Evolutionary conservation across 345 rosid genomes (phyloP).

Genomic region (Brassica cretica): DNA sequence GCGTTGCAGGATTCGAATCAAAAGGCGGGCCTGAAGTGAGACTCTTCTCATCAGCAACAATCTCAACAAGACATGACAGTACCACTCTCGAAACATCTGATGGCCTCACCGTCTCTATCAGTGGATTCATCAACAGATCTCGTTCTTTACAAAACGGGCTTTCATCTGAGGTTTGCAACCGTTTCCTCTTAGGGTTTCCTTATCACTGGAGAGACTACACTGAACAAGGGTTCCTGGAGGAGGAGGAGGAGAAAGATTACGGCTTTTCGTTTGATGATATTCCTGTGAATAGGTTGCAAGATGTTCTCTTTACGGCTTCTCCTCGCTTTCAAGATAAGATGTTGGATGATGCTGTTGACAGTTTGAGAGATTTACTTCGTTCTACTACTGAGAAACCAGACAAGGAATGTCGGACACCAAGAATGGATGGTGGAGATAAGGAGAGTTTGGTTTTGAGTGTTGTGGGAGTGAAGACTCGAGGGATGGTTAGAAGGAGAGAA

Average conservation of each 20-base stretch:
- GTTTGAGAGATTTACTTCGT: slow-evolving; percentile 27
- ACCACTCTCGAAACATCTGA: slow-evolving; percentile 27
- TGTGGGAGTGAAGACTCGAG: slow-evolving; percentile 33
- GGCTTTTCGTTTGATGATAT: slow-evolving; percentile 24
- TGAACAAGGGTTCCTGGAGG: slow-evolving; percentile 3
- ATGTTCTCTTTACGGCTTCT: slow-evolving; percentile 24
- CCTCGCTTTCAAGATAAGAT: neutral
- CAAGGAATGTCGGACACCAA: neutral
- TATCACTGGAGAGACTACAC: slow-evolving; percentile 18
- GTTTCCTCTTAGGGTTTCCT: slow-evolving; percentile 33
- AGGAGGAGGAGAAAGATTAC: neutral
- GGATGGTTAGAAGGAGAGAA: slow-evolving; percentile 17
- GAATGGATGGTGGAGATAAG: neutral
- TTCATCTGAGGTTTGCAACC: slow-evolving; percentile 21
- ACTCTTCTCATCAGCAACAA: slow-evolving; percentile 29
- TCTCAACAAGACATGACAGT: slow-evolving; percentile 23
- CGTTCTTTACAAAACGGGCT: slow-evolving; percentile 16
- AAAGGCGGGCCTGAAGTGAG: slow-evolving; percentile 20
- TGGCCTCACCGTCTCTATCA: slow-evolving; percentile 27
- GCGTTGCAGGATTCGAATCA: slow-evolving; percentile 30
- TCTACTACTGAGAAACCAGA: neutral
- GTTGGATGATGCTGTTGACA: slow-evolving; percentile 19
- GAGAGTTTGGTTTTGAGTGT: slow-evolving; percentile 5
- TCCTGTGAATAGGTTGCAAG: slow-evolving; percentile 26
- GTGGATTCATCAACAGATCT: slow-evolving; percentile 18